These are phyloP conservation scores for Talaromyces sp. DNA, from an alignment of 2,329 filamentous ascomycete species.

Conservation along the genomic window DNA sequence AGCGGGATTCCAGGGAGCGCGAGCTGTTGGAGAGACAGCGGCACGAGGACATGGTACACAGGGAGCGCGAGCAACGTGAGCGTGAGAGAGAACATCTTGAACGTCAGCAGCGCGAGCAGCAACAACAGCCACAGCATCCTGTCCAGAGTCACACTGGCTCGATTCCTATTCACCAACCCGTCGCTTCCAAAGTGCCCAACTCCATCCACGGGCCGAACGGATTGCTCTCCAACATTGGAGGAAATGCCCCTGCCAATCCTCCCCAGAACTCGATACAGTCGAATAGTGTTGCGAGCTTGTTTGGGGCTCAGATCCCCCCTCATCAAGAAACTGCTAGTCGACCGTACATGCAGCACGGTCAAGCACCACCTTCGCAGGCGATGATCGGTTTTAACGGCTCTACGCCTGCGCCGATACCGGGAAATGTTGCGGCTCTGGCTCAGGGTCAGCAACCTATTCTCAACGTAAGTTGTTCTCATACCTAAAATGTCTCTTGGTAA, in stretches of 20 bases:
- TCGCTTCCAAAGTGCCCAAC: slow-evolving; percentile 72
- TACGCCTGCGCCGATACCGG: slow-evolving; percentile 30
- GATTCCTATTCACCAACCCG: slow-evolving; percentile 89
- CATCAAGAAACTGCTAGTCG: slow-evolving; percentile 50
- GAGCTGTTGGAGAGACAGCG: slow-evolving; percentile 45
- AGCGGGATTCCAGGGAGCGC: slow-evolving; percentile 52
- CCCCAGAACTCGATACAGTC: slow-evolving; percentile 52
- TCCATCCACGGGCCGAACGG: slow-evolving; percentile 91
- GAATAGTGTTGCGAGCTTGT: slow-evolving; percentile 59
- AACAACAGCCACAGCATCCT: slow-evolving; percentile 42
- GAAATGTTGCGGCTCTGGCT: slow-evolving; percentile 55
- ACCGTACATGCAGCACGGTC: slow-evolving; percentile 58
- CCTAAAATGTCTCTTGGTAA: slow-evolving; percentile 1
- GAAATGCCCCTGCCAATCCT: slow-evolving; percentile 50
- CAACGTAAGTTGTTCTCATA: slow-evolving; percentile 44
- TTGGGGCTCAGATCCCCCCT: slow-evolving; percentile 62
- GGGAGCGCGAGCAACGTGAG: slow-evolving; percentile 49
- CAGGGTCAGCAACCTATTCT: slow-evolving; percentile 82
- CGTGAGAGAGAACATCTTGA: slow-evolving; percentile 55
- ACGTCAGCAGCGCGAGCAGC: slow-evolving; percentile 46
- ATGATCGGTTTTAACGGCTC: slow-evolving; percentile 45
- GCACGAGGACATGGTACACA: slow-evolving; percentile 54
- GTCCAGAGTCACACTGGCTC: slow-evolving; percentile 85
- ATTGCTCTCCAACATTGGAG: slow-evolving; percentile 68
- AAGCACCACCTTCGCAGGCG: slow-evolving; percentile 48